These are phyloP conservation scores for Citrus hindsii DNA, from an alignment of 345 rosid genomes.

Conservation along the genomic window DNA sequence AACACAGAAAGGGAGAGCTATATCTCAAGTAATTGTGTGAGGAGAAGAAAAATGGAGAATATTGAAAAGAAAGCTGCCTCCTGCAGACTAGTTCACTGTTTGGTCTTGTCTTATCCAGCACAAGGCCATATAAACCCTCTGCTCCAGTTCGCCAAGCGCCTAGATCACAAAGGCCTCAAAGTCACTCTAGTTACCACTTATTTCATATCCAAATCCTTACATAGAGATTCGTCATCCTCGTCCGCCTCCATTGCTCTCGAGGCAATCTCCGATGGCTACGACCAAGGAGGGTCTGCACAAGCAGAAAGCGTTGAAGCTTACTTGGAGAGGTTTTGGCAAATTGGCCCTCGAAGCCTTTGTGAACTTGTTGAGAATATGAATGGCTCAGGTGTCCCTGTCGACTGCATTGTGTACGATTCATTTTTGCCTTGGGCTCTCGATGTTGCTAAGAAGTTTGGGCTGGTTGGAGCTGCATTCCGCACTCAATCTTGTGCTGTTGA, in stretches of 20 bases:
- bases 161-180: neutral
- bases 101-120: neutral
- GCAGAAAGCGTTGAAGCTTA: constrained; percentile 3
- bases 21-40: neutral
- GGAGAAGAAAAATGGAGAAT: neutral
- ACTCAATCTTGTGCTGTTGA: constrained; percentile 39
- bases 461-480: constrained; percentile 19
- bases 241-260: neutral
- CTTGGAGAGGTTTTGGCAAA: constrained; percentile 3
- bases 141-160: constrained; percentile 11
- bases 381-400: constrained; percentile 4
- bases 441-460: constrained; percentile 29
- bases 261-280: constrained; percentile 31
- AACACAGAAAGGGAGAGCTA: neutral
- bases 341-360: constrained; percentile 17
- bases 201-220: constrained; percentile 12
- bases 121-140: constrained; percentile 18
- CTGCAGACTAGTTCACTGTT: neutral
- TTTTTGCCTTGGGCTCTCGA: constrained; percentile 31
- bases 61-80: neutral
- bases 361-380: neutral
- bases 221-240: neutral
- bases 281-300: constrained; percentile 1
- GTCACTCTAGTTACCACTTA: constrained; percentile 6
- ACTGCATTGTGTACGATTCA: neutral